These are phyloP conservation scores for Ehretia macrophylla DNA, from an alignment of 257 asterid genomes.

Conservation along the genomic window DNA sequence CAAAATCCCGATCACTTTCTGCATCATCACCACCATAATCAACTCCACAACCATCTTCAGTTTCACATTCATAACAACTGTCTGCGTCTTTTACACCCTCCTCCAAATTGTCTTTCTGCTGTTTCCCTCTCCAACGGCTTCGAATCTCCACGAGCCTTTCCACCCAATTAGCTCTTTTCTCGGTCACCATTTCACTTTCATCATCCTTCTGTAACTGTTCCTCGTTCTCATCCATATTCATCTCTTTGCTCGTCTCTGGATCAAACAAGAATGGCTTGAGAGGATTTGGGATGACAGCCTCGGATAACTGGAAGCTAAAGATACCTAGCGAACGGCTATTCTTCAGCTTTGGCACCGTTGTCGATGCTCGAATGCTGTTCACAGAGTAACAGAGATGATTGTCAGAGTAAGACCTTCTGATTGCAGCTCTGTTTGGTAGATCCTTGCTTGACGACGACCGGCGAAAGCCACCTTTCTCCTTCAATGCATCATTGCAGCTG, in stretches of 20 bases:
- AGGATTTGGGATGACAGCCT: slow-evolving; percentile 42
- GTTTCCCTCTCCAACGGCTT: slow-evolving; percentile 48
- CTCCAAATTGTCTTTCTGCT: slow-evolving; percentile 21
- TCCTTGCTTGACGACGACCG: slow-evolving; percentile 16
- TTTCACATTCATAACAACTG: slow-evolving; percentile 26
- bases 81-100: slow-evolving; percentile 18
- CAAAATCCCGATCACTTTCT: slow-evolving; percentile 26
- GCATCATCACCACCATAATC: slow-evolving; percentile 53
- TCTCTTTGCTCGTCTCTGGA: slow-evolving; percentile 29
- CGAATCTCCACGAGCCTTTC: slow-evolving; percentile 58
- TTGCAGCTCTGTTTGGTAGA: not conserved
- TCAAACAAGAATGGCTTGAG: slow-evolving; percentile 43
- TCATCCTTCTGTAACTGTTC: slow-evolving; percentile 14
- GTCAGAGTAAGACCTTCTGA: slow-evolving; percentile 27
- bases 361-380: slow-evolving; percentile 29
- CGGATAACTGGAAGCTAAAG: slow-evolving; percentile 46
- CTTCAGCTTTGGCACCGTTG: slow-evolving; percentile 37
- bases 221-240: slow-evolving; percentile 12
- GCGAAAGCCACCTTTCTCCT: slow-evolving; percentile 26
- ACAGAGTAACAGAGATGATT: slow-evolving; percentile 33
- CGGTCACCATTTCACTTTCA: slow-evolving; percentile 21
- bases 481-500: slow-evolving; percentile 20
- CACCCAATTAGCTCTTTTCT: slow-evolving; percentile 57
- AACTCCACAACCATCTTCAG: slow-evolving; percentile 43
- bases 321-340: slow-evolving; percentile 39